Base-by-base conservation (phyloP, 1,284 basidiomycete genomes). In the Ustilago crameri region DNA sequence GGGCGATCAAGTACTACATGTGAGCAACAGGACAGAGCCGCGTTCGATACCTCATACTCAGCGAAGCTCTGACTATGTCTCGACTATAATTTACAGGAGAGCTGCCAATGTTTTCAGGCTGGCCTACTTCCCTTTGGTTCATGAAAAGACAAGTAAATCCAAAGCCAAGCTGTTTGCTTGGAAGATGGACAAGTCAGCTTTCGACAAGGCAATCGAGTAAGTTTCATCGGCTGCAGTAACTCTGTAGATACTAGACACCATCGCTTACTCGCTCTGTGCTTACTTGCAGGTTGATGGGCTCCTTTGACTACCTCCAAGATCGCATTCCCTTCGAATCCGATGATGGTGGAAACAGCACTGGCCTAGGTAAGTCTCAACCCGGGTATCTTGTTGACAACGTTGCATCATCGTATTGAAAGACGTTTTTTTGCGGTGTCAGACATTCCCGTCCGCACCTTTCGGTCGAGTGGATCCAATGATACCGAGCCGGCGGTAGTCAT, bases 61-160 rank as follows among this genome's bases (percentile, higher is more conserved):
- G 17, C 35, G 3, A 17, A 32, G 17, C 9, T 10, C 45, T 46
- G 22, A 54, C 26, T 15, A n/a, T n/a, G n/a, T 15, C 37, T 38
- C 7, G 18, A 15, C 26, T n/a, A n/a, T n/a, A n/a, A n/a, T 3
- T 17, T n/a, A 37, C 32, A 67, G 64, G 66, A 58, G 66, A 27
- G 60, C 66, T 26, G 61, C 61, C 35, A 70, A 70, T 32, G 50
- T 70, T 24, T 70, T 57, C 38, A 24, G 50, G 5, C 34, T 70
- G 9, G 67, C 61, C 23, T 70, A 70, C 47, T 70, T 70, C 17
- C 67, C 67, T 17, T 70, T 61, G 67, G 51, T 61, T 3, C 67
- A 70, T 41, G 53, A 59, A 41, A 45, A 41, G 22, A 70, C 57
- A 2, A 70, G 56, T 23, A 30, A 18, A 9, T 60, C 61, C 3